Base-by-base conservation (phyloP, 148 eudicot genomes). In the Rhododendron ovatum region DNA sequence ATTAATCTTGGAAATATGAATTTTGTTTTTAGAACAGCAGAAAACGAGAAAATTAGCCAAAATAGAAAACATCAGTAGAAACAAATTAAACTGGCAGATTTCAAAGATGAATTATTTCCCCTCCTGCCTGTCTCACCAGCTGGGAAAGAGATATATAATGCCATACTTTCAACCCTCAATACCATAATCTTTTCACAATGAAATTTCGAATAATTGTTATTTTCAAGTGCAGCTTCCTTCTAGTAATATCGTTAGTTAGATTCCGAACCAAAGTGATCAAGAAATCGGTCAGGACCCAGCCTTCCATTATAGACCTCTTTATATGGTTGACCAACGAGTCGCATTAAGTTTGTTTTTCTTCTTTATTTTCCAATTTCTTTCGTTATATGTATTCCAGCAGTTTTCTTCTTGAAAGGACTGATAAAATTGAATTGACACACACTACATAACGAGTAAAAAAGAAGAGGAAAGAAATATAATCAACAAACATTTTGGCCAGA, bases 21-120 rank as follows among this genome's bases (percentile, higher is more conserved):
- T 39, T 33, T 61, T 39, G 53, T 39, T 61, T 61, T 61, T 39
- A 39, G 33, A 67, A 35, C 45, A 35, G 67, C 20, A 81, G 47
- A 61, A 63, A 63, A 18, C 13, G 55, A 67, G 39, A 67, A 59
- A n/a, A 6, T 17, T 83, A 13, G 18, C 76, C 57, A 43, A 59
- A 4, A 39, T 33, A 63, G 43, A 63, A 30, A 17, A 83, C 45
- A 53, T 43, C 37, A 37, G 43, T 15, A 3, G 61, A 76, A 83
- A 67, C 50, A 14, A 24, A 33, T 28, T 37, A 22, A 11, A 39
- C 10, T 81, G 26, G 28, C 33, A 18, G 41, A 81, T 35, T 33
- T 33, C 82, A 80, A 80, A 26, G 57, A 47, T 79, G 37, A 13
- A 48, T 79, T n/a, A 78, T 45, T 78, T 79, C 17, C 59, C 82